Evolutionary conservation across 2,329 filamentous ascomycete species (phyloP).

Genomic region (Colletotrichum orchidophilum): DNA sequence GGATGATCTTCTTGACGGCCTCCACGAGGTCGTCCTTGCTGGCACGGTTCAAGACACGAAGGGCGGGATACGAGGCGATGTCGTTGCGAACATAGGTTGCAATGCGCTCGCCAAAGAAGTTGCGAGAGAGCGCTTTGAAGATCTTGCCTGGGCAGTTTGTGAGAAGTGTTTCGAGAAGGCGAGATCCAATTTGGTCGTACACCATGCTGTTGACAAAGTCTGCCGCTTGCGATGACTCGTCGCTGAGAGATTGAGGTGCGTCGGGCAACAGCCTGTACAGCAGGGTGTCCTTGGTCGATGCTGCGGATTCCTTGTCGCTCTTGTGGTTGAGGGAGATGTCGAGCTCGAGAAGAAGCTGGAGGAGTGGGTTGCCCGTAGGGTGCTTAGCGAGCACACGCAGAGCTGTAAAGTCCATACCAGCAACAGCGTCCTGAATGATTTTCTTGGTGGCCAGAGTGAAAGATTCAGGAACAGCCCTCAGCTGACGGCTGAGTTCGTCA

Average conservation of each 20-base stretch:
- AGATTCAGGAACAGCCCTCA: constrained; percentile 76
- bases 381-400: constrained; percentile 87
- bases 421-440: constrained; percentile 80
- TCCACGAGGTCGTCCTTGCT: constrained; percentile 85
- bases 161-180: constrained; percentile 88
- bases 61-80: constrained; percentile 87
- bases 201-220: constrained; percentile 86
- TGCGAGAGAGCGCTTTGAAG: constrained; percentile 88
- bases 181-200: constrained; percentile 90
- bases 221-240: constrained; percentile 76
- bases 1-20: constrained; percentile 76
- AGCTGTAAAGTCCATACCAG: constrained; percentile 79
- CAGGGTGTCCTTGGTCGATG: constrained; percentile 59
- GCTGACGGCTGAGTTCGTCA: constrained; percentile 44
- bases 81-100: constrained; percentile 87
- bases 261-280: constrained; percentile 83
- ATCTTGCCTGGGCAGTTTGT: constrained; percentile 83
- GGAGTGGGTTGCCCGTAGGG: constrained; percentile 87
- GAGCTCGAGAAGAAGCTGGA: constrained; percentile 90
- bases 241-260: constrained; percentile 73
- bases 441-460: constrained; percentile 83
- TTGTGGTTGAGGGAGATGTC: constrained; percentile 80
- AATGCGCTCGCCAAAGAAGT: constrained; percentile 82
- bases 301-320: constrained; percentile 66
- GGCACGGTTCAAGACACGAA: constrained; percentile 82